phyloP scores from a whole-genome alignment of 176 grass and related monocot genomes.

The Ananas comosus region DNA sequence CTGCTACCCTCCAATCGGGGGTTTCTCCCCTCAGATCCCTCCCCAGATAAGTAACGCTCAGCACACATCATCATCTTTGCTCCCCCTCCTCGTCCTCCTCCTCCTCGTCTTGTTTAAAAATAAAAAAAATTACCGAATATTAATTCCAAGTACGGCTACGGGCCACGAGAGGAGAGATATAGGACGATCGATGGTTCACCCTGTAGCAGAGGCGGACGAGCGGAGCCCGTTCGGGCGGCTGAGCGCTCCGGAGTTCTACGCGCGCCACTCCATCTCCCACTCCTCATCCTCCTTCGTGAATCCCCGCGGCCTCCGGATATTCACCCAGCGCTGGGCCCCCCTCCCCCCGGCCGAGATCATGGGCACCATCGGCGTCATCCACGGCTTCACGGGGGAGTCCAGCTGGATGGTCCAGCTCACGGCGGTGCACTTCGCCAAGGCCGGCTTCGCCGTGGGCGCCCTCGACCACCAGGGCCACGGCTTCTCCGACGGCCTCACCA shows the following conservation, averaged over 20 bases:
- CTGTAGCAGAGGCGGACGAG: slow-evolving; percentile 74
- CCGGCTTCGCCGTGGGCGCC: slow-evolving; percentile 66
- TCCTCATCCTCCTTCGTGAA: slow-evolving; percentile 68
- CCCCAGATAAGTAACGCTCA: no score
- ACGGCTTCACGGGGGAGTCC: slow-evolving; percentile 78
- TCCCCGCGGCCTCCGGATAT: slow-evolving; percentile 49
- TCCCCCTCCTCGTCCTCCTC: no score
- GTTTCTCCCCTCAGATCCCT: no score
- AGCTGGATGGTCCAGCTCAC: slow-evolving; percentile 65
- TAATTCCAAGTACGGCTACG: no score
- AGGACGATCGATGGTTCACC: slow-evolving; percentile 18
- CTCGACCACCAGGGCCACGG: slow-evolving; percentile 91
- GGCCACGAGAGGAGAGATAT: no score
- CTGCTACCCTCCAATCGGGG: no score
- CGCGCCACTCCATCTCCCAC: slow-evolving; percentile 52
- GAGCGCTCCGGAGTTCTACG: slow-evolving; percentile 61
- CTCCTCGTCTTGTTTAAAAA: no score
- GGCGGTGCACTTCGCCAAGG: slow-evolving; percentile 58
- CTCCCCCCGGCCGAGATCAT: slow-evolving; percentile 19
- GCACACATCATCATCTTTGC: no score
- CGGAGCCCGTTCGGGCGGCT: slow-evolving; percentile 44
- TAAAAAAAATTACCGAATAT: no score
- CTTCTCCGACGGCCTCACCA: slow-evolving; percentile 56
- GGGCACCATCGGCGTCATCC: slow-evolving; percentile 50
- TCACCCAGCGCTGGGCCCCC: slow-evolving; percentile 73